Conservation (phyloP, 2,329 filamentous ascomycete genomes). For the Colletotrichum paranaense region DNA sequence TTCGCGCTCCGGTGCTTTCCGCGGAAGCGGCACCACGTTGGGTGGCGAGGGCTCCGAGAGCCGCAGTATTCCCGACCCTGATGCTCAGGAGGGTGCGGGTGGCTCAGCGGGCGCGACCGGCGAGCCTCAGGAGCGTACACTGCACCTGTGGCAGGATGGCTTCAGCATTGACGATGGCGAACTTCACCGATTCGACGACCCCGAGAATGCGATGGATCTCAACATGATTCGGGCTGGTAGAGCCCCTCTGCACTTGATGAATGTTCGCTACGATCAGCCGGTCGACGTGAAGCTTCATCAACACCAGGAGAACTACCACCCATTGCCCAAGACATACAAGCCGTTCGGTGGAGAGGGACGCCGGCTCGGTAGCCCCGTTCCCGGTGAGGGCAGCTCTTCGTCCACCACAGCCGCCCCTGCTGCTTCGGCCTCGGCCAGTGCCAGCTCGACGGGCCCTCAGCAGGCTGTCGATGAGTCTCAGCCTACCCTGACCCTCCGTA, state of each 20-base stretch:
- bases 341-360: constrained; percentile 80
- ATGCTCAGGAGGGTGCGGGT: constrained; percentile 43
- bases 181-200: constrained; percentile 83
- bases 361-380: constrained; percentile 81
- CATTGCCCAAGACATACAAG: constrained; percentile 79
- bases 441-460: constrained; percentile 45
- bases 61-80: constrained; percentile 73
- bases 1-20: constrained; percentile 68
- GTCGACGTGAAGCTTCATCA: constrained; percentile 84
- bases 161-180: constrained; percentile 88
- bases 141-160: constrained; percentile 86
- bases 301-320: constrained; percentile 79
- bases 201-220: constrained; percentile 76
- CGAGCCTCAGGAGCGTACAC: constrained; percentile 71
- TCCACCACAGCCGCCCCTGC: constrained; percentile 35
- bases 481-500: constrained; percentile 77
- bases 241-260: constrained; percentile 82
- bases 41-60: constrained; percentile 82
- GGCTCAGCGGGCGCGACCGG: constrained; percentile 47
- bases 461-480: constrained; percentile 69
- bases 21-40: constrained; percentile 78
- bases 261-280: constrained; percentile 78
- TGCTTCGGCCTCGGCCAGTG: constrained; percentile 37
- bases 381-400: constrained; percentile 58
- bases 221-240: constrained; percentile 82